These are phyloP conservation scores for Suillus lakei DNA, from an alignment of 768 basidiomycete species.

Conservation along the genomic window DNA sequence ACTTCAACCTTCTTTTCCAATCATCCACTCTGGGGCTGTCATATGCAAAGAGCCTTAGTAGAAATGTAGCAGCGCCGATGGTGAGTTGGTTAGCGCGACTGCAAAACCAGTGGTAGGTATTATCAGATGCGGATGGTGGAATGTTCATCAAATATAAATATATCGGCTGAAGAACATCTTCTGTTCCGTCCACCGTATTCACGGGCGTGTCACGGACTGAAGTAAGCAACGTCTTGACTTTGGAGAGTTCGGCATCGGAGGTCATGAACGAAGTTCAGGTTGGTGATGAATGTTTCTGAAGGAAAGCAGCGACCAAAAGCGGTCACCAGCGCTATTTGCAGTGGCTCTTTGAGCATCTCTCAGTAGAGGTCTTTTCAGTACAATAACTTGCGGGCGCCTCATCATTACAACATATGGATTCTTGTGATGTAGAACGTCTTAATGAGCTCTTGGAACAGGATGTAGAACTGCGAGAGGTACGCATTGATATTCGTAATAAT, in stretches of 20 bases:
- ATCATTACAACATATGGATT: constrained; percentile 50
- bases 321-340: background rate
- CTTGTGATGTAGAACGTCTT: constrained; percentile 57
- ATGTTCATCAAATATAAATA: constrained; percentile 59
- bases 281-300: background rate
- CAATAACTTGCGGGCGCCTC: background rate
- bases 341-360: background rate
- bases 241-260: constrained; percentile 28
- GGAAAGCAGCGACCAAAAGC: background rate
- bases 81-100: constrained; percentile 57
- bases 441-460: constrained; percentile 67
- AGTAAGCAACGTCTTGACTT: constrained; percentile 55
- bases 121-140: constrained; percentile 41
- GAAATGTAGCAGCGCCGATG: constrained; percentile 75
- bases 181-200: constrained; percentile 51
- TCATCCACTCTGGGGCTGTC: constrained; percentile 55
- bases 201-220: constrained; percentile 63
- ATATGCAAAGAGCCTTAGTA: constrained; percentile 84
- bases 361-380: background rate
- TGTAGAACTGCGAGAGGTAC: constrained; percentile 67
- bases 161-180: constrained; percentile 52
- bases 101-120: constrained; percentile 82
- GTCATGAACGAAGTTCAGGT: constrained; percentile 26
- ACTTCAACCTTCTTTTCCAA: constrained; percentile 65
- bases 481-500: constrained; percentile 10